Percentiles rank a stretch among this genome's conserved stretches.
Conservation (phyloP, 2,329 filamentous ascomycete species). For the Emericellopsis atlantica region DNA sequence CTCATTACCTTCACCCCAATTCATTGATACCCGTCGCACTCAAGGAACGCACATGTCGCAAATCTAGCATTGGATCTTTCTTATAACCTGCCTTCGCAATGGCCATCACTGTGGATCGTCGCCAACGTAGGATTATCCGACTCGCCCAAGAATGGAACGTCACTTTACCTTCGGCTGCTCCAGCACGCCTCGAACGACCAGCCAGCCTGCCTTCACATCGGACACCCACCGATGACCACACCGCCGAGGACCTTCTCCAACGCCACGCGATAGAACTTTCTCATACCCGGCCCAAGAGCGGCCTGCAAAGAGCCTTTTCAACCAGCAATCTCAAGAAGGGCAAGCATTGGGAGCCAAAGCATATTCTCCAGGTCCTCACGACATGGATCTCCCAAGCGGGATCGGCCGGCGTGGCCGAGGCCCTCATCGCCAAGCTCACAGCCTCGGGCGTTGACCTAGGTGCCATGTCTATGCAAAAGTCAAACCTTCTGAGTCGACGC, state of each 20-base stretch:
- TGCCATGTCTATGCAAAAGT: slow-evolving; percentile 31
- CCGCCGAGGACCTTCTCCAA: slow-evolving; percentile 42
- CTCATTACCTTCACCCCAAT: too few species aligned
- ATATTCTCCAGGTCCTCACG: slow-evolving; percentile 38
- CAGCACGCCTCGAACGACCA: slow-evolving; percentile 26
- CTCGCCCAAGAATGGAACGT: slow-evolving; percentile 39
- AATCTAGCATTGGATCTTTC: too few species aligned
- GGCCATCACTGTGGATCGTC: slow-evolving; percentile 20
- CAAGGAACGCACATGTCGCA: too few species aligned
- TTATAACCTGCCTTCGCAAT: slow-evolving; percentile 7
- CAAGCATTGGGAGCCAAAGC: slow-evolving; percentile 37
- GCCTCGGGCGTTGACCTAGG: slow-evolving; percentile 38
- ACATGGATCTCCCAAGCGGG: slow-evolving; percentile 23
- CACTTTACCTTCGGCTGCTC: slow-evolving; percentile 21
- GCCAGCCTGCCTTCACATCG: slow-evolving; percentile 28
- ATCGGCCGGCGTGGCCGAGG: slow-evolving; percentile 35
- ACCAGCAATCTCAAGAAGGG: slow-evolving; percentile 26
- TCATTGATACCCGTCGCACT: too few species aligned
- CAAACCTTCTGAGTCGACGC: slow-evolving; percentile 32
- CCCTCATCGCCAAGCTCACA: slow-evolving; percentile 35
- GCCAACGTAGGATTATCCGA: slow-evolving; percentile 33
- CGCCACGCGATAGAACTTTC: slow-evolving; percentile 24
- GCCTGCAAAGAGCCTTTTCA: slow-evolving; percentile 24
- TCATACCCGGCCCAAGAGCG: slow-evolving; percentile 22
- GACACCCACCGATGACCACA: slow-evolving; percentile 33